Evolutionary conservation across 116 monocot genomes (phyloP), one percentile per base, ranked within the genome.

Genomic region (Iris pallida): DNA sequence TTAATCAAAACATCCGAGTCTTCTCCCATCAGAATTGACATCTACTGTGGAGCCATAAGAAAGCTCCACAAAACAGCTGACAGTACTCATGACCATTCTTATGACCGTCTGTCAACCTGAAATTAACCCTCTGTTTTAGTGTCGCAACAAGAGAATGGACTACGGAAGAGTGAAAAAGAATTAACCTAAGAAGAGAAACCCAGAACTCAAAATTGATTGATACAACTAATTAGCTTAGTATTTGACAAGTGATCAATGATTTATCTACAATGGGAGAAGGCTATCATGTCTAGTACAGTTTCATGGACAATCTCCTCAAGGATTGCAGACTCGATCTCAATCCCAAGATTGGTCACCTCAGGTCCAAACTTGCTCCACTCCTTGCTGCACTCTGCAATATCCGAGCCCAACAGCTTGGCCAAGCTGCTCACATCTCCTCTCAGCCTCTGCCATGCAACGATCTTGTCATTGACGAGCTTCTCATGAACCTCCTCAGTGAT

Each of bases 291-390:
- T 6, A 71, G 10, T 0, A 81, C 63, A 7, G 47, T 18, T 67
- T 85, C 81, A 49, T 72, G 75, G 30, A 71, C 69, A 45, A 78
- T 81, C 43, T 85, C 85, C 5, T 78, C 78, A 74, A 81, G 78
- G 47, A 85, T 81, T 41, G 64, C 8, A 55, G 54, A 16, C 53
- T 81, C 85, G 10, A 85, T 81, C 62, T 64, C 68, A 4, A 44
- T 14, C 4, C 81, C 81, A 20, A 78, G 58, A 72, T 75, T 69
- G 52, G 5, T 59, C 16, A 54, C 59, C 64, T 71, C 70, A 16
- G 30, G 59, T 43, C 46, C 42, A 63, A 64, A 60, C 9, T 53
- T 46, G 7, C 56, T 60, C 79, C 75, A 73, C 45, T 69, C 68
- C 16, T 4, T 60, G 51, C 40, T 68, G 7, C 68, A 64, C 61